Evolutionary conservation across 805 yeast species (phyloP).

Genomic region (Pachysolen tannophilus): DNA sequence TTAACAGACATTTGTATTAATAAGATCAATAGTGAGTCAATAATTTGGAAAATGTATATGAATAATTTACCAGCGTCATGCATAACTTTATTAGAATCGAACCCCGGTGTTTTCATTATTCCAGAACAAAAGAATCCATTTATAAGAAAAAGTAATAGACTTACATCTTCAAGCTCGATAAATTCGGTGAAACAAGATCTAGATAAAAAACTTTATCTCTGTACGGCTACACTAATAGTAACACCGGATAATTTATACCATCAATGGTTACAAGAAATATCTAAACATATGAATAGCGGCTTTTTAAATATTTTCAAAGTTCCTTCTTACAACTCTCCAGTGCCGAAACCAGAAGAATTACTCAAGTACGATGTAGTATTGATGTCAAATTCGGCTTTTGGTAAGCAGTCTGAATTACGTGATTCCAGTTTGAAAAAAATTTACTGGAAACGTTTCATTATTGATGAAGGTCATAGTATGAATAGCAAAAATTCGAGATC

Average conservation of each 20-base stretch:
- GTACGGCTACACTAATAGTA: conserved; percentile 49
- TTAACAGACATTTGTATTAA: conserved; percentile 34
- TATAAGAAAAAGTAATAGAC: conserved; percentile 4
- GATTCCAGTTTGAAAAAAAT: conserved; percentile 32
- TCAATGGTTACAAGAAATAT: conserved; percentile 57
- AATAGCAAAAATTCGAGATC: conserved; percentile 42
- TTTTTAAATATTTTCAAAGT: conserved; percentile 29
- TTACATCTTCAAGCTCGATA: conserved; percentile 9
- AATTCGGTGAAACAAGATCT: conserved; percentile 11
- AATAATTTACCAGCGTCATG: conserved; percentile 38
- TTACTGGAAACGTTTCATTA: conserved; percentile 62
- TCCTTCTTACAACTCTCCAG: conserved; percentile 9
- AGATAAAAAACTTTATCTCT: conserved; percentile 29
- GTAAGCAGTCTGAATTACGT: conserved; percentile 27
- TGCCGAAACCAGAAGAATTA: conserved; percentile 27
- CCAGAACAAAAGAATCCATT: conserved; percentile 11
- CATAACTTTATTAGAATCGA: conserved; percentile 21
- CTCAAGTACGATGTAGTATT: conserved; percentile 44
- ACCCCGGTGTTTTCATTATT: conserved; percentile 37
- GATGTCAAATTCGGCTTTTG: conserved; percentile 38
- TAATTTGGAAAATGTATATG: conserved; percentile 49
- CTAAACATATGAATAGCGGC: conserved; percentile 39
- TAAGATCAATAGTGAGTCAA: conserved; percentile 34
- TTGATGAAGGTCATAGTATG: conserved; percentile 74
- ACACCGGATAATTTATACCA: conserved; percentile 60